Evolutionary conservation across 352 stramenopile species (phyloP), one percentile per base, ranked within the genome.

Genomic region (Globisporangium iwayamae): DNA sequence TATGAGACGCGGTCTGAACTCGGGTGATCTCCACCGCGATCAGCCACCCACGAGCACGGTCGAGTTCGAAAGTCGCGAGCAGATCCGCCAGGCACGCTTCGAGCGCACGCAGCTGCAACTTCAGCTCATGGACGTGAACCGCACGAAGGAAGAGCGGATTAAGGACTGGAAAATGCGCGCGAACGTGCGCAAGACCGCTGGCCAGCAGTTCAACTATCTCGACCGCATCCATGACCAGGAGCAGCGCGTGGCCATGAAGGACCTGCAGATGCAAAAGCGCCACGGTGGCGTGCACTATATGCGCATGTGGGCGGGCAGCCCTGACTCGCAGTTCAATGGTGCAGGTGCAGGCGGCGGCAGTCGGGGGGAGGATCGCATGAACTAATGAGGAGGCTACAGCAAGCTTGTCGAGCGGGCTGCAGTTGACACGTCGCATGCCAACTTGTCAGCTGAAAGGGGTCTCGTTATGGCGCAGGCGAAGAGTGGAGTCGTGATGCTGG

Each of bases 281-380:
- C 70, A 90, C 64, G 82, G 86, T 30, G 82, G 86, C 57, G 70
- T 71, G 36, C 78, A 67, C 50, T 92, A 82, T 65, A 76, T 90
- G 52, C 81, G 81, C 58, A 94, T 94, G 82, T 93, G 86, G 86
- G 79, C 86, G 1, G 84, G 84, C 56, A 93, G 84, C 32, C 66
- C 76, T 10, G 81, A 94, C 34, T 92, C 81, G 25, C 84, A 90
- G 63, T 91, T 93, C 53, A 90, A 90, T 56, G 41, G 32, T 11
- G 18, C 30, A 55, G 43, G 18, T 1, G 11, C 10, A 13, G 41
- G 39, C n/a, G n/a, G 28, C 3, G 10, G 39, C 5, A 38, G 39
- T 13, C 39, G 22, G 0, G 34, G 51, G 0, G 28, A 28, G 34
- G 43, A 11, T 20, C 43, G 14, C 3, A 6, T 38, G 18, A 14